Base-by-base conservation (phyloP, 805 yeast genomes). In the Lachancea mirantina region DNA sequence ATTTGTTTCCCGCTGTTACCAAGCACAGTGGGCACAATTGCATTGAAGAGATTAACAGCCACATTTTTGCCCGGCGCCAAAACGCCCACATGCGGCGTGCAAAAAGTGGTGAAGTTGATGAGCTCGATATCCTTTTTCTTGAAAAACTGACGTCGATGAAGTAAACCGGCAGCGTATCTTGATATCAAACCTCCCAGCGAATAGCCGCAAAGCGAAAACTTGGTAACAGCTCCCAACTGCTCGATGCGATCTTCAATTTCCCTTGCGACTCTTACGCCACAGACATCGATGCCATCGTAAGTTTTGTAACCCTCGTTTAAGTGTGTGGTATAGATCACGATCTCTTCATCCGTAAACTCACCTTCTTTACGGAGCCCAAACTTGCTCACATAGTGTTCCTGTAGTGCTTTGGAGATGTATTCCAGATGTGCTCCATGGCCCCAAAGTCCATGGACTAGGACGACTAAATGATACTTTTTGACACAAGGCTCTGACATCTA, bases 201-300 rank as follows among this genome's bases (percentile, higher is more conserved):
- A 54, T 84, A 87, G 1, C 95, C 95, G 3, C 80, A 70, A 17
- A 87, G 62, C 20, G 94, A 80, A 36, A 87, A 65, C 45, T 76
- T 71, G n/a, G 66, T 63, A 8, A 84, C 84, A 8, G 40, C 29
- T 34, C 55, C 42, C 40, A 41, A 16, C 19, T 14, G 23, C 20
- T 45, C 42, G 13, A 73, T 59, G 45, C 65, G 65, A 1, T 39
- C 43, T 13, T 62, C 52, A 30, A 85, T 76, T 55, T 85, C 95
- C 33, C 69, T 69, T 1, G 81, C 76, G 6, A 83, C 79, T 14
- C 94, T 63, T 30, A 75, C 65, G 2, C 94, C 95, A 49, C 92
- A 84, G 17, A 84, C 75, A 43, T 84, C 94, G 14, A 84, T 75
- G 2, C 95, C 95, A 50, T 85, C 95, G 46, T 84, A 78, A 2